These are phyloP conservation scores for Alternaria gansuensis DNA, from an alignment of 2,329 filamentous ascomycete species.

Conservation along the genomic window DNA sequence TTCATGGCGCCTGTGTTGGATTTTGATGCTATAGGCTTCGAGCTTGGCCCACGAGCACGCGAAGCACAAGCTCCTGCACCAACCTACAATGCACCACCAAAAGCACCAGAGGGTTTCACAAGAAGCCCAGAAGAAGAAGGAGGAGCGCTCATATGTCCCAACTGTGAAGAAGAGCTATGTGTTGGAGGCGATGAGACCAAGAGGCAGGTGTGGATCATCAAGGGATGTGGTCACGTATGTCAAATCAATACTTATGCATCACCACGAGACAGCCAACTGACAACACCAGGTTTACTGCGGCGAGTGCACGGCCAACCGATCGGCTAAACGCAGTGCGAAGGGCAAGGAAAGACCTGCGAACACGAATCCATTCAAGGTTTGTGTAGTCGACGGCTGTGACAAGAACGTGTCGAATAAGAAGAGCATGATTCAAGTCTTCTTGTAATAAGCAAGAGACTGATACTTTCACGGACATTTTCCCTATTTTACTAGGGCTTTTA, in stretches of 20 bases:
- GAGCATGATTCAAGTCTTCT: conserved; percentile 55
- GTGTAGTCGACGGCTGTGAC: conserved; percentile 57
- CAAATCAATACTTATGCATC: conserved; percentile 49
- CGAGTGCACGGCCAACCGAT: conserved; percentile 57
- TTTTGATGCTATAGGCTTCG: conserved; percentile 57
- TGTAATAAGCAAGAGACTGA: conserved; percentile 32
- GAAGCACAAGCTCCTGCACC: conserved; percentile 42
- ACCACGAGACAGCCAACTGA: neutral
- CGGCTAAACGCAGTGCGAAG: conserved; percentile 49
- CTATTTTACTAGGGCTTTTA: neutral
- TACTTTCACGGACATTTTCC: neutral
- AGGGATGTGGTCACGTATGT: conserved; percentile 89
- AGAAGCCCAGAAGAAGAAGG: conserved; percentile 76
- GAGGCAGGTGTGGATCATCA: conserved; percentile 91
- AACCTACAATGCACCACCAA: conserved; percentile 70
- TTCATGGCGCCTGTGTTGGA: conserved; percentile 46
- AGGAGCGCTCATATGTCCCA: conserved; percentile 80
- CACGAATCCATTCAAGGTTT: conserved; percentile 55
- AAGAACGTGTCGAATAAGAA: conserved; percentile 46
- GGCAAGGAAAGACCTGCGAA: conserved; percentile 50
- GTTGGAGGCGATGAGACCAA: conserved; percentile 73
- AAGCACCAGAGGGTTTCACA: conserved; percentile 79
- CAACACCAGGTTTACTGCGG: conserved; percentile 62
- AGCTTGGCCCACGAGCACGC: conserved; percentile 49
- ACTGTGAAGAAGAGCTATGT: conserved; percentile 84